Evolutionary conservation across 2,329 filamentous ascomycete genomes (phyloP).

Genomic region (Aspergillus fumigatiaffinis): DNA sequence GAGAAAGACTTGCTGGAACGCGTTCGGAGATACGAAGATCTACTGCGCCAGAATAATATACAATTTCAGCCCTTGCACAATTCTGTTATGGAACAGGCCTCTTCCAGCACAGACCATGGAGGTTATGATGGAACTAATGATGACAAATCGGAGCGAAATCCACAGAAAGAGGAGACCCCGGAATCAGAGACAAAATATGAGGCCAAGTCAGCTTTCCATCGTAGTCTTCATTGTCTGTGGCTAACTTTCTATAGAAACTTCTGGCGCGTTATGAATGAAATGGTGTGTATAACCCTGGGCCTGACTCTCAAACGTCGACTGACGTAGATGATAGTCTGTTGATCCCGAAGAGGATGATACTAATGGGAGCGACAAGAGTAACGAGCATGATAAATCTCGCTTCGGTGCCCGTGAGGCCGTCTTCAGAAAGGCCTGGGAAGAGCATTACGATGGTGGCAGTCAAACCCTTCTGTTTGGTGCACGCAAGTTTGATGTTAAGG

Average conservation of each 20-base stretch:
- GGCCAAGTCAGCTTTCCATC: constrained; percentile 10
- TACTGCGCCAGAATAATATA: constrained; percentile 64
- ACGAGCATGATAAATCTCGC: constrained; percentile 28
- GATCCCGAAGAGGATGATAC: constrained; percentile 22
- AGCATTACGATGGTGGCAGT: constrained; percentile 35
- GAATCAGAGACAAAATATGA: constrained; percentile 6
- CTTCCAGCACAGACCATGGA: constrained; percentile 8
- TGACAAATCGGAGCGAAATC: not conserved
- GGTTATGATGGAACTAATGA: not conserved
- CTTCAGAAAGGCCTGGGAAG: constrained; percentile 47
- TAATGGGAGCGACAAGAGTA: constrained; percentile 14
- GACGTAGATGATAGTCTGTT: constrained; percentile 10
- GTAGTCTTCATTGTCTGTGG: not conserved
- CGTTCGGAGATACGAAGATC: constrained; percentile 63
- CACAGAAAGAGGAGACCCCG: not conserved
- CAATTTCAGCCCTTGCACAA: constrained; percentile 63
- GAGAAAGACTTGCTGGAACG: constrained; percentile 68
- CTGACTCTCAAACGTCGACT: constrained; percentile 9
- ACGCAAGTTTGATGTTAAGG: constrained; percentile 36
- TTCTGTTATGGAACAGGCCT: constrained; percentile 14
- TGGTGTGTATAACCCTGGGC: constrained; percentile 25
- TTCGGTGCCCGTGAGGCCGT: constrained; percentile 30
- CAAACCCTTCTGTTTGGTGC: constrained; percentile 54
- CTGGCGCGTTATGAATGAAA: constrained; percentile 45
- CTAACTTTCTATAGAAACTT: constrained; percentile 39